Evolutionary conservation across 176 grass and related monocot genomes (phyloP).

Genomic region (Calamus simplicifolius): DNA sequence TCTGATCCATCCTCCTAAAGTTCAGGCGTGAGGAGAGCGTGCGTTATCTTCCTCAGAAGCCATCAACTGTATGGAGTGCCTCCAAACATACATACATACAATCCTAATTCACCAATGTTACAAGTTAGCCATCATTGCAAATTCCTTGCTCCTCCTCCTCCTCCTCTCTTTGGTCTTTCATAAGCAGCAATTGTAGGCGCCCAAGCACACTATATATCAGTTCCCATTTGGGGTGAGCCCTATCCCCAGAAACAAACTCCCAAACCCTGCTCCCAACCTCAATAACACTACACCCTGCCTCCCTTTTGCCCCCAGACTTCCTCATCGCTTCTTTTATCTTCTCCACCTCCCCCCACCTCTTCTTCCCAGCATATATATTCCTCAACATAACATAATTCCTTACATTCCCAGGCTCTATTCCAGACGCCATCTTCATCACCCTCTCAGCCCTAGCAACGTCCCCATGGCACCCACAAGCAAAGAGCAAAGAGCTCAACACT

Average conservation of each 20-base stretch:
- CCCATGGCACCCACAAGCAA: conserved; percentile 9
- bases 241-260: conserved; percentile 23
- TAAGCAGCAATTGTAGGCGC: conserved; percentile 4
- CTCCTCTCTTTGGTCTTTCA: background rate
- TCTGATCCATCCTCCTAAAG: too few relatives aligned
- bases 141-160: too few relatives aligned
- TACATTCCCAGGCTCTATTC: conserved; percentile 12
- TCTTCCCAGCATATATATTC: conserved; percentile 13
- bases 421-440: conserved; percentile 10
- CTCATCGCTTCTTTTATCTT: conserved; percentile 10
- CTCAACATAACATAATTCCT: conserved; percentile 28
- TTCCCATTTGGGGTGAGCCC: conserved; percentile 4
- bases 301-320: conserved; percentile 16
- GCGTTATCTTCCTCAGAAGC: too few relatives aligned
- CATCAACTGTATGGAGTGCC: too few relatives aligned
- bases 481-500: conserved; percentile 21
- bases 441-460: conserved; percentile 18
- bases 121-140: too few relatives aligned
- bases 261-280: conserved; percentile 12
- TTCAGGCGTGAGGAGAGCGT: too few relatives aligned
- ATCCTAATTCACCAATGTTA: too few relatives aligned
- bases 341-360: conserved; percentile 18
- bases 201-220: conserved; percentile 1
- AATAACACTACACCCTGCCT: conserved; percentile 20
- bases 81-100: too few relatives aligned